phyloP scores from a whole-genome alignment of 1,284 basidiomycete species.

The Stygiomarasmius scandens region DNA sequence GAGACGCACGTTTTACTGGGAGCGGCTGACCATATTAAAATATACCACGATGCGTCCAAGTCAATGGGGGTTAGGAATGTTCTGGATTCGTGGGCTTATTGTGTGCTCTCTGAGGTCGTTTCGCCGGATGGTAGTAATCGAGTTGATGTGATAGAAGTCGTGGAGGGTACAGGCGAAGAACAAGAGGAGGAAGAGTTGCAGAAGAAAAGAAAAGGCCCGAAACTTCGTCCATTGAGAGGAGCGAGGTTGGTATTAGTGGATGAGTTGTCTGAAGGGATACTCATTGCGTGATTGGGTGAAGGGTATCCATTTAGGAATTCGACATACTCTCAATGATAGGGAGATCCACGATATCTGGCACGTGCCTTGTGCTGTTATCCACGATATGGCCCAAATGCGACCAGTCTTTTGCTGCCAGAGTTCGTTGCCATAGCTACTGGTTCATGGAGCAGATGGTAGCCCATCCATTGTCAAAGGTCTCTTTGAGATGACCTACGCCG shows the following conservation, averaged over 20 bases:
- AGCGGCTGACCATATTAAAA: constrained; percentile 55
- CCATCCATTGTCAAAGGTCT: no score
- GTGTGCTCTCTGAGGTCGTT: background rate
- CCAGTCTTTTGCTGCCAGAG: no score
- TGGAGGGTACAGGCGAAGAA: constrained; percentile 20
- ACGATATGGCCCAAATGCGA: no score
- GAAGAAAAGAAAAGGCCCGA: constrained; percentile 19
- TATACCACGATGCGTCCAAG: constrained; percentile 58
- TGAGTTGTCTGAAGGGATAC: constrained; percentile 41
- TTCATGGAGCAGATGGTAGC: no score
- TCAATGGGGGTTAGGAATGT: constrained; percentile 53
- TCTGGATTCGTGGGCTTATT: constrained; percentile 50
- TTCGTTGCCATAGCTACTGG: no score
- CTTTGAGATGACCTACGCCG: no score
- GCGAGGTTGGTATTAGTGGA: constrained; percentile 49
- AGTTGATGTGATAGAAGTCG: background rate
- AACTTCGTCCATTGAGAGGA: constrained; percentile 37
- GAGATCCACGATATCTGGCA: no score
- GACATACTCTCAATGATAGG: no score
- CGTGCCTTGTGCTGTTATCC: no score
- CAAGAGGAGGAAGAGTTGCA: constrained; percentile 9
- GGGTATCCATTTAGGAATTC: no score
- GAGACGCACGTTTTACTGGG: constrained; percentile 7
- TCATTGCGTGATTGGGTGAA: constrained; percentile 37
- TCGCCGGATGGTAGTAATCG: background rate